These are phyloP conservation scores for Tulasnella sp. DNA, from an alignment of 768 basidiomycete species.

Conservation along the genomic window DNA sequence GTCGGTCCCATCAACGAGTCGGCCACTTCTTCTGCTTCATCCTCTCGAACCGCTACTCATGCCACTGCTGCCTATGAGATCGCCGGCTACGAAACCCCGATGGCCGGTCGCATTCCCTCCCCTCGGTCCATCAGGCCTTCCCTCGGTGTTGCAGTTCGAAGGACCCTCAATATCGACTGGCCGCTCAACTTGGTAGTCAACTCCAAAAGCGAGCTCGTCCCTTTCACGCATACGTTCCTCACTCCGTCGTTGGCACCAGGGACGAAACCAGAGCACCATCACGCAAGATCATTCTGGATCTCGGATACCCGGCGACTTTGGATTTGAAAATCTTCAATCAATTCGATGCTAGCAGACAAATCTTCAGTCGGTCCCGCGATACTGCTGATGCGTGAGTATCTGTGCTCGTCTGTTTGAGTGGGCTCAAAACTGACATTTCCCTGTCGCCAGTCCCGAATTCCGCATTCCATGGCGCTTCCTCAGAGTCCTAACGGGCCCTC, in stretches of 20 bases:
- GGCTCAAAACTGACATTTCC: neutral
- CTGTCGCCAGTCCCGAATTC: neutral
- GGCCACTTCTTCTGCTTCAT: too few species aligned
- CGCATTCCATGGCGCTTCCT: neutral
- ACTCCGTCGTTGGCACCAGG: neutral
- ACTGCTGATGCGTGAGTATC: neutral
- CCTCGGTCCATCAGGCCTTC: neutral
- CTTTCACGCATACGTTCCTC: neutral
- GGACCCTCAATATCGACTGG: neutral
- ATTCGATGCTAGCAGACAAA: neutral
- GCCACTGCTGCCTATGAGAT: too few species aligned
- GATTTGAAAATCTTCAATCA: neutral
- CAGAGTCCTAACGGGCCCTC: neutral
- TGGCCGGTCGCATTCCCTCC: neutral
- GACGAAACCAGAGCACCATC: neutral
- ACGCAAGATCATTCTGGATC: neutral
- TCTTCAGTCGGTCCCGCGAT: neutral
- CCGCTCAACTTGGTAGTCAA: neutral
- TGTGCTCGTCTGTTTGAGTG: neutral
- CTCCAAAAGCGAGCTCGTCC: neutral
- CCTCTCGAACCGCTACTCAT: too few species aligned
- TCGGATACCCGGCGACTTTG: neutral
- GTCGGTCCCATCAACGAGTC: too few species aligned
- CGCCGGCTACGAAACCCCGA: too few species aligned
- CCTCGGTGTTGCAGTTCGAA: neutral